A percentile compares a stretch with the other conserved stretches of the same genome.
Evolutionary conservation across 768 basidiomycete species (phyloP).

Genomic region (Lactifluus echinatus): DNA sequence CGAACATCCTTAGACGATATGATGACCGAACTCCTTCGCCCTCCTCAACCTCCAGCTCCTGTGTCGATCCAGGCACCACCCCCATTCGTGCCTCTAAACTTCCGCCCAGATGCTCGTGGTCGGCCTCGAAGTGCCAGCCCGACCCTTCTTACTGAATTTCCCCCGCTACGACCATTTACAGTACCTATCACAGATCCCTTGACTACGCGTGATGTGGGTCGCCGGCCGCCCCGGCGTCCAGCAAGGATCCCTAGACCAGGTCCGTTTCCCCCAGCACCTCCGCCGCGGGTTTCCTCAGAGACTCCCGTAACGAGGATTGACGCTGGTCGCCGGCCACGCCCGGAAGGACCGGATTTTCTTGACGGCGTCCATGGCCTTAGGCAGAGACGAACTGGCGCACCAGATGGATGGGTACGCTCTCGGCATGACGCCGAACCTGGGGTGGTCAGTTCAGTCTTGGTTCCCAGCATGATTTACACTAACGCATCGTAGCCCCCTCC

Average conservation of each 20-base stretch:
- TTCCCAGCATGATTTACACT: neutral
- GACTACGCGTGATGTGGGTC: conserved; percentile 10
- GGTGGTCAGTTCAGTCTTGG: neutral
- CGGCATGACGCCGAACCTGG: neutral
- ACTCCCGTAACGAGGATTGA: neutral
- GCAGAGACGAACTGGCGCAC: neutral
- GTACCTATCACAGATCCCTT: conserved; percentile 11
- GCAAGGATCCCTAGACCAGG: neutral
- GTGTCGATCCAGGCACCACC: conserved; percentile 42
- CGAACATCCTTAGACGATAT: conserved; percentile 51
- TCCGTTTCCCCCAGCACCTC: neutral
- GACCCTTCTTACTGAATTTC: conserved; percentile 24
- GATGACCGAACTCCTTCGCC: conserved; percentile 50
- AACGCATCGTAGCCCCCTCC: neutral
- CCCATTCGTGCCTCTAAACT: conserved; percentile 43
- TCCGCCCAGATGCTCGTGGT: conserved; percentile 37
- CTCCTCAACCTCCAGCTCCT: conserved; percentile 34
- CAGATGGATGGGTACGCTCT: neutral
- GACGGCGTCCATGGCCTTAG: neutral
- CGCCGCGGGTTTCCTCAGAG: neutral
- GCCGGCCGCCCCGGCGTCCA: neutral
- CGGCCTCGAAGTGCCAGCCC: conserved; percentile 39
- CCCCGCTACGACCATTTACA: conserved; percentile 23
- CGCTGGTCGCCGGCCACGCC: neutral
- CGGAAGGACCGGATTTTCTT: neutral